Conservation (phyloP, 164 flowering plant species). For the Macadamia tetraphylla region DNA sequence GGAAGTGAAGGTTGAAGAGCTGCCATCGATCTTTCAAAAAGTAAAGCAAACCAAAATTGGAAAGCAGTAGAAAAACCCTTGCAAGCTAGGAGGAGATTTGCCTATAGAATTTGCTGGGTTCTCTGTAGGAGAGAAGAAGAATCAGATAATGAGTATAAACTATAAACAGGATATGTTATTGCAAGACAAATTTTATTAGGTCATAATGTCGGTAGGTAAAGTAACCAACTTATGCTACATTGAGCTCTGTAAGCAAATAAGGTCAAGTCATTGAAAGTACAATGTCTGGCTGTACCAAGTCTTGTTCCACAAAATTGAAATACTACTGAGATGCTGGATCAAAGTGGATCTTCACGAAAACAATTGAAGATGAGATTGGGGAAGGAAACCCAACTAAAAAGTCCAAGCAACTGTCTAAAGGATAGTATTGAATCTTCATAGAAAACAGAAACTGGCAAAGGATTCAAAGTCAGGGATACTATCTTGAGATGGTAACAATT, state of each 20-base stretch:
- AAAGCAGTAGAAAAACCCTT: slow-evolving; percentile 1
- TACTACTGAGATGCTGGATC: too few relatives aligned
- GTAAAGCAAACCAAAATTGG: slow-evolving; percentile 2
- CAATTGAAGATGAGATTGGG: neutral
- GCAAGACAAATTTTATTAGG: neutral
- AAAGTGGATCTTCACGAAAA: neutral
- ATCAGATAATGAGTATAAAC: slow-evolving; percentile 1
- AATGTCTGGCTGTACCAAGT: neutral
- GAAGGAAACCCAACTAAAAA: neutral
- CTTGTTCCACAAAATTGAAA: neutral
- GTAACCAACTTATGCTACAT: neutral
- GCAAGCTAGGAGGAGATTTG: slow-evolving; percentile 7
- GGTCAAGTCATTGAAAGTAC: neutral
- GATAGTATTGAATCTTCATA: neutral
- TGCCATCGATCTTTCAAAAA: slow-evolving; percentile 30
- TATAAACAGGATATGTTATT: neutral
- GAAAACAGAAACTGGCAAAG: neutral
- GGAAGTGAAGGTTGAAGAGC: slow-evolving; percentile 29
- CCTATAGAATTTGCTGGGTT: slow-evolving; percentile 3
- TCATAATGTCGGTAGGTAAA: neutral
- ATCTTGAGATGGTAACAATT: neutral
- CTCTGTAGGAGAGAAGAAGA: slow-evolving; percentile 15
- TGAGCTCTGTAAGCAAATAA: neutral
- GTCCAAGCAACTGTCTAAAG: neutral
- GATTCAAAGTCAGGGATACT: neutral